Evolutionary conservation across 2,329 filamentous ascomycete species (phyloP).

Genomic region (Alternaria sp.): DNA sequence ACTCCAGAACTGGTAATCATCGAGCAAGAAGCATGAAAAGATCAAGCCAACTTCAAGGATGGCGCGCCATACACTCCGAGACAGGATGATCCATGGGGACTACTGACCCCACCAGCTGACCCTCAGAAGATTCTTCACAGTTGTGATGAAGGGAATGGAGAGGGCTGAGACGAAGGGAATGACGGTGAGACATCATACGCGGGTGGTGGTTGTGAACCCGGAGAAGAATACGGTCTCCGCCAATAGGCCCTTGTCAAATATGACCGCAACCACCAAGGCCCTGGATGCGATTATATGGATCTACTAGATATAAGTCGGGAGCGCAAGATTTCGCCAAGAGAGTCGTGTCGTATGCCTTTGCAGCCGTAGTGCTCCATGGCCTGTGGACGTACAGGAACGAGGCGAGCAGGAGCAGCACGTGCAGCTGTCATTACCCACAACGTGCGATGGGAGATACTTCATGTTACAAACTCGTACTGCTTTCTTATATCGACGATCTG

Average conservation of each 20-base stretch:
- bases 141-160: not conserved
- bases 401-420: not conserved
- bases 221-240: not conserved
- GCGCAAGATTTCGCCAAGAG: not conserved
- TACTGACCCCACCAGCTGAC: not conserved
- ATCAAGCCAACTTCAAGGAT: not conserved
- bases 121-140: accelerated
- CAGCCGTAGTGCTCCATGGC: not conserved
- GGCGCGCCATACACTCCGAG: not conserved
- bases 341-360: not conserved
- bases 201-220: accelerated
- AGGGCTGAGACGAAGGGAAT: not conserved
- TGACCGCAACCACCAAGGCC: not conserved
- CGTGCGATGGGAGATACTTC: too few species aligned
- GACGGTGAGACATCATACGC: accelerated
- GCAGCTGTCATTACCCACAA: not conserved
- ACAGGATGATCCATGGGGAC: not conserved
- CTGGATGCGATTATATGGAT: too few species aligned
- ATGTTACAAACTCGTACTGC: not conserved
- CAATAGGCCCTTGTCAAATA: not conserved
- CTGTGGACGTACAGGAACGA: not conserved
- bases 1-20: not conserved
- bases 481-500: not conserved
- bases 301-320: not conserved
- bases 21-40: conserved; percentile 1